phyloP scores from a whole-genome alignment of 306 rosid species.

The Cyamopsis tetragonoloba region DNA sequence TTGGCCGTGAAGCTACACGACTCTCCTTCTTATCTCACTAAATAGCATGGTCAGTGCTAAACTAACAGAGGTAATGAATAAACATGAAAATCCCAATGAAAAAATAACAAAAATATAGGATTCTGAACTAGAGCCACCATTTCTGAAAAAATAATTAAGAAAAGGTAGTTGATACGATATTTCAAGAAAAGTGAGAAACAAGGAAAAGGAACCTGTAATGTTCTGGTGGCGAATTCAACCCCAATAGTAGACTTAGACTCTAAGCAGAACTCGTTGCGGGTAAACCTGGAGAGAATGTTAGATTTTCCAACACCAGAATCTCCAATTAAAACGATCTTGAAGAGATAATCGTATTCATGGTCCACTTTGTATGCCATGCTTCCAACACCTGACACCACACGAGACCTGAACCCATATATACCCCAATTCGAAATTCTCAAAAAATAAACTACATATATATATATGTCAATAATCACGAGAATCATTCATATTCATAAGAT shows the following conservation, averaged over 20 bases:
- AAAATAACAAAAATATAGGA: background rate
- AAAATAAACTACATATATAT: background rate
- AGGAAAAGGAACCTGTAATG: conserved; percentile 51
- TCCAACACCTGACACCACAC: conserved; percentile 42
- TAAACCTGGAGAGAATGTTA: conserved; percentile 75
- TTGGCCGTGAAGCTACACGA: background rate
- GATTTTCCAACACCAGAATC: conserved; percentile 92
- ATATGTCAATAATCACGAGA: background rate
- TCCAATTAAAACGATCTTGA: conserved; percentile 75
- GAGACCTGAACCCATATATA: conserved; percentile 35
- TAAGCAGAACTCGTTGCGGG: conserved; percentile 68
- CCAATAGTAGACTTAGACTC: conserved; percentile 87
- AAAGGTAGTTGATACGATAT: background rate
- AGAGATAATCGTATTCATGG: conserved; percentile 71
- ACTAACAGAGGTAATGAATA: background rate
- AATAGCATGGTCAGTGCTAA: background rate
- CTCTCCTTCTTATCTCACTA: background rate
- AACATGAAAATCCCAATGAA: background rate
- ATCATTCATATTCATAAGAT: background rate
- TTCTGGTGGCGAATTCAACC: conserved; percentile 79
- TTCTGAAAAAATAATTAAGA: background rate
- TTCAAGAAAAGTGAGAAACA: background rate
- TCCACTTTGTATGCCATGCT: conserved; percentile 71
- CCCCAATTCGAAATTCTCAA: background rate
- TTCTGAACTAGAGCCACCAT: background rate